phyloP scores from a whole-genome alignment of 495 filamentous ascomycete genomes.

The Trichoderma orchidacearum region DNA sequence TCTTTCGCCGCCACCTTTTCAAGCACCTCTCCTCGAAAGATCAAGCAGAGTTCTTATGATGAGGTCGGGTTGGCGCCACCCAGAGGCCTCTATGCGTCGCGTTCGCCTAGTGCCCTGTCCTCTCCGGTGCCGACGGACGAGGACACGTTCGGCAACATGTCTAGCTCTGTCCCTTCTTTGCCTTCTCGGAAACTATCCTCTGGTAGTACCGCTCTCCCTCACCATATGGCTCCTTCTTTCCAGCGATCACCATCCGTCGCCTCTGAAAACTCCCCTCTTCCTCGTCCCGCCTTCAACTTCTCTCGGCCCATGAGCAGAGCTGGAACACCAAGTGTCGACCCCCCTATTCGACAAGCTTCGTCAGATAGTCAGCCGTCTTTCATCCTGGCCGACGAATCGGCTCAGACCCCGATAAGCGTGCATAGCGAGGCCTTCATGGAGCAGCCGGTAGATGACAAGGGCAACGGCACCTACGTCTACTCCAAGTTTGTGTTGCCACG shows the following conservation, averaged over 20 bases:
- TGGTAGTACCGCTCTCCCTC: conserved; percentile 37
- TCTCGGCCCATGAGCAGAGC: conserved; percentile 78
- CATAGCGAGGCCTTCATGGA: conserved; percentile 45
- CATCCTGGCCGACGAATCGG: conserved; percentile 42
- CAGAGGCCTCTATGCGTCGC: conserved; percentile 28
- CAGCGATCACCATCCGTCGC: conserved; percentile 67
- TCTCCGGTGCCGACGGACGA: conserved; percentile 24
- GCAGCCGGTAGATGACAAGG: conserved; percentile 15
- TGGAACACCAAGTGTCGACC: conserved; percentile 48
- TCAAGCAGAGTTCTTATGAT: conserved; percentile 26
- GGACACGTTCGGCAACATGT: conserved; percentile 18
- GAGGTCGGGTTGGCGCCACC: conserved; percentile 25
- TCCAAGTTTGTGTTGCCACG: conserved; percentile 73
- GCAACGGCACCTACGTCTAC: conserved; percentile 56
- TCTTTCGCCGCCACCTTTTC: not conserved
- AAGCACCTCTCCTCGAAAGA: conserved; percentile 15
- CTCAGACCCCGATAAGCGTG: conserved; percentile 51
- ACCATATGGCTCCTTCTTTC: conserved; percentile 25
- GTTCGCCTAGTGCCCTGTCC: conserved; percentile 33
- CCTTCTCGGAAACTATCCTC: conserved; percentile 46
- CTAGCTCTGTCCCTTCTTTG: conserved; percentile 30
- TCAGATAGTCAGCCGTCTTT: conserved; percentile 51
- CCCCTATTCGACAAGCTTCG: conserved; percentile 41
- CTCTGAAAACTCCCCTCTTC: conserved; percentile 55
- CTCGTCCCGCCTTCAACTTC: conserved; percentile 79